A percentile compares a stretch with the other conserved stretches of the same genome.
Evolutionary conservation across 2,329 filamentous ascomycete genomes (phyloP).

Genomic region (Neonectria faginata): DNA sequence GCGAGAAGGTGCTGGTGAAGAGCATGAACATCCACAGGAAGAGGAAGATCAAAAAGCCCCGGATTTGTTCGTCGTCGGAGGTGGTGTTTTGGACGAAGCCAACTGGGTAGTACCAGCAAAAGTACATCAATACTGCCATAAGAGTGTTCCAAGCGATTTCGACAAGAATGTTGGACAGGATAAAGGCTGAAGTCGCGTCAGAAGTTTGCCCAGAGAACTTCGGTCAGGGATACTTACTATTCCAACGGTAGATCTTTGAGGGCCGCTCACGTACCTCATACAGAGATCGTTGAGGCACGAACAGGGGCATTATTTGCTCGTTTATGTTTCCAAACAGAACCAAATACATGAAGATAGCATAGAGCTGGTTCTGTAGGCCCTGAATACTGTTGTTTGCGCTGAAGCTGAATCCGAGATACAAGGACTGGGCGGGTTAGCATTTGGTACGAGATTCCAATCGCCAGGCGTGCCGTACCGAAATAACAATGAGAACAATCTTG

Average conservation of each 20-base stretch:
- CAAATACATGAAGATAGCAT: conserved; percentile 74
- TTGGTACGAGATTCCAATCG: not conserved
- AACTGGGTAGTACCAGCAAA: conserved; percentile 46
- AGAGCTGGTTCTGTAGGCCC: conserved; percentile 76
- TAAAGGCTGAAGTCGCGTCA: conserved; percentile 30
- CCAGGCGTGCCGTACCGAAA: conserved; percentile 30
- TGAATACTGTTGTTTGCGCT: conserved; percentile 65
- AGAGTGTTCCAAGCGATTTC: conserved; percentile 42
- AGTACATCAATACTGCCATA: conserved; percentile 42
- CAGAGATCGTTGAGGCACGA: conserved; percentile 72
- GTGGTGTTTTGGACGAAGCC: conserved; percentile 45
- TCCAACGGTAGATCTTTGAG: conserved; percentile 68
- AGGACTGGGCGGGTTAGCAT: conserved; percentile 35
- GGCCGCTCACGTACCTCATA: conserved; percentile 78
- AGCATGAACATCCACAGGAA: conserved; percentile 45
- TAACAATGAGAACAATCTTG: conserved; percentile 51
- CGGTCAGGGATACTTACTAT: conserved; percentile 27
- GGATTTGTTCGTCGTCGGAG: conserved; percentile 33
- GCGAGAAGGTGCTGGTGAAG: conserved; percentile 44
- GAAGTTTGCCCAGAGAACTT: no score
- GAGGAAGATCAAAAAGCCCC: conserved; percentile 44
- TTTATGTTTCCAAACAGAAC: conserved; percentile 73
- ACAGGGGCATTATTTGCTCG: conserved; percentile 77
- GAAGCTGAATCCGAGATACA: conserved; percentile 78
- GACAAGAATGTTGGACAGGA: conserved; percentile 42